Evolutionary conservation across 345 rosid genomes (phyloP), one percentile per base, ranked within the genome.

Genomic region (Eutrema japonicum): DNA sequence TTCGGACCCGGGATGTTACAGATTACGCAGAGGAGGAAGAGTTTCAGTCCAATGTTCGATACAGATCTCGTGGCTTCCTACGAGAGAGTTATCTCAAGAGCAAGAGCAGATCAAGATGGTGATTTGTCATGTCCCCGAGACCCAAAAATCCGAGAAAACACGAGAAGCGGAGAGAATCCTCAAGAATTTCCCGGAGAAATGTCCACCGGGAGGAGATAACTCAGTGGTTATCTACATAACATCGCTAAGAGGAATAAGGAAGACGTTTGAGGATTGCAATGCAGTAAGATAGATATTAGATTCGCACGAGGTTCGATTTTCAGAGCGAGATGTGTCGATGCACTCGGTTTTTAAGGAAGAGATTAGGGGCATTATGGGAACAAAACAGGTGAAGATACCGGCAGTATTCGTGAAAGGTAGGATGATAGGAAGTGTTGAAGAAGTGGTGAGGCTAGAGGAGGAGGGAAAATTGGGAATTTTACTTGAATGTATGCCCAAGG

Each of bases 231-330:
- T 92, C 3, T 96, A 96, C 88, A 96, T 85, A 0, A 96, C 98
- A 3, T 80, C 96, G 6, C 55, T 96, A 43, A 73, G 98, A 74
- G 99, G 98, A 36, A 90, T 96, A 40, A 80, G 99, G 69, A 92
- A 90, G 79, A 92, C 98, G 2, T 96, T 86, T 30, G 99, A 96
- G 82, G 96, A 90, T 50, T 96, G 99, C 48, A 92, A 88, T 72
- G 75, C 38, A 0, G 93, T 85, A 0, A 80, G 98, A 38, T 81
- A 92, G 54, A 78, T 83, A 8, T 11, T 92, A 4, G 96, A 89
- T 42, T 90, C 94, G 0, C 80, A 88, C 66, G 74, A 71, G 16
- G 61, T 92, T 55, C 89, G 75, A 48, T 64, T 84, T 45, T 51
- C 66, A 2, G 98, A 96, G 82, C 70, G 98, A 3, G 99, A 96